Conservation (phyloP, 306 rosid species). For the Heteromeles arbutifolia region DNA sequence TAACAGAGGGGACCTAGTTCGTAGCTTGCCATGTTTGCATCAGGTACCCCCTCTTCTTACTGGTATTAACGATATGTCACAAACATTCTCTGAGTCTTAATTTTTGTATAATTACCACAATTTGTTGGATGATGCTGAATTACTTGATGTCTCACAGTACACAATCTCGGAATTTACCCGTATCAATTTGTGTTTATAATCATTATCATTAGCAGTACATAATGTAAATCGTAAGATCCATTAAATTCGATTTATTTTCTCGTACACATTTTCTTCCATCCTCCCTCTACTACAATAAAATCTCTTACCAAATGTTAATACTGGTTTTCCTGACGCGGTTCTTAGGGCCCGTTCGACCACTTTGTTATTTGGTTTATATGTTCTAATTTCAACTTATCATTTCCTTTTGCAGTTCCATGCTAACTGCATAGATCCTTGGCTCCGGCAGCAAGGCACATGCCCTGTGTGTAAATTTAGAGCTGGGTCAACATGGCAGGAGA, state of each 20-base stretch:
- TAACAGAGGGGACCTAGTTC: slow-evolving; percentile 41
- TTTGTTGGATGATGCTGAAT: not conserved
- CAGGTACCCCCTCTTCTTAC: slow-evolving; percentile 36
- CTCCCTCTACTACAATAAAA: not conserved
- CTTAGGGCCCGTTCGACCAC: too few relatives aligned
- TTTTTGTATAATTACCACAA: not conserved
- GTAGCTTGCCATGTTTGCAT: slow-evolving; percentile 64
- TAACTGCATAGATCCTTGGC: slow-evolving; percentile 76
- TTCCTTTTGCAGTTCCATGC: slow-evolving; percentile 45
- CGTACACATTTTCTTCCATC: not conserved
- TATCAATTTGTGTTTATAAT: not conserved
- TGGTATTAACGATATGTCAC: not conserved
- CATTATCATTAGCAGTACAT: not conserved
- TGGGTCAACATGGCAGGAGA: slow-evolving; percentile 36
- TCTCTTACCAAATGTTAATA: not conserved
- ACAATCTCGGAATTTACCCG: not conserved
- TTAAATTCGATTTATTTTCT: not conserved
- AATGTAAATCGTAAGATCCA: not conserved
- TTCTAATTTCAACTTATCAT: not conserved
- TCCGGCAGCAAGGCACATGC: slow-evolving; percentile 59
- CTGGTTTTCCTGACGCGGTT: not conserved
- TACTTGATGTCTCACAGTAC: not conserved
- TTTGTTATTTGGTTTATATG: not conserved
- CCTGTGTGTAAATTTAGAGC: slow-evolving; percentile 60
- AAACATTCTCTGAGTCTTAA: not conserved